These are phyloP conservation scores for Ceratorhiza oryzae-sativae DNA, from an alignment of 1,284 basidiomycete species.

Conservation along the genomic window DNA sequence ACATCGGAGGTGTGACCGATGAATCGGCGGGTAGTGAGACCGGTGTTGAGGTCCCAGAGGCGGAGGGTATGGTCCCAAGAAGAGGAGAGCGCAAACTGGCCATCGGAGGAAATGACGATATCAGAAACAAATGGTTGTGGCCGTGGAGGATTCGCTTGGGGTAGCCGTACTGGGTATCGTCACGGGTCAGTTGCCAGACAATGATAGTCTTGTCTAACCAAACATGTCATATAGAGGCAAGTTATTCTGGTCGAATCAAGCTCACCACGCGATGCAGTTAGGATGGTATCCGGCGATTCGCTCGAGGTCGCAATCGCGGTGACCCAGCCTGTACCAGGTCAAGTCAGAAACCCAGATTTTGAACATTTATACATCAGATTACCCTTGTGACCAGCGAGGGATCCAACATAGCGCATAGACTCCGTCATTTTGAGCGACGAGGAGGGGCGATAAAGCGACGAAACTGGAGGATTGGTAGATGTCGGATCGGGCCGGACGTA, in stretches of 20 bases:
- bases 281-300: conserved; percentile 96
- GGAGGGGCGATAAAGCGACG: conserved; percentile 5
- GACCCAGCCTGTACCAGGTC: conserved; percentile 75
- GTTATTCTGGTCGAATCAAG: conserved; percentile 45
- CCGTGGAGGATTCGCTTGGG: conserved; percentile 98
- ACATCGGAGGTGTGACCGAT: conserved; percentile 99
- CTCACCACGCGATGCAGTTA: conserved; percentile 94
- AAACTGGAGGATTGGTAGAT: background rate
- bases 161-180: conserved; percentile 88
- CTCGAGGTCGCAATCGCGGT: conserved; percentile 96
- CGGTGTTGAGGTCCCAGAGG: conserved; percentile 98
- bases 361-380: background rate
- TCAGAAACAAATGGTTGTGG: conserved; percentile 99
- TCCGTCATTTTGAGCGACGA: conserved; percentile 67
- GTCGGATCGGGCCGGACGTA: conserved; percentile 20
- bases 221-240: conserved; percentile 42
- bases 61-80: conserved; percentile 99
- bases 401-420: conserved; percentile 90
- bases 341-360: background rate
- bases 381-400: conserved; percentile 84
- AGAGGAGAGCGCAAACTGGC: conserved; percentile 98
- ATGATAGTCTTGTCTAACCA: conserved; percentile 97
- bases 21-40: conserved; percentile 92
- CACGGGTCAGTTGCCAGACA: conserved; percentile 98
- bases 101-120: conserved; percentile 97